Evolutionary conservation across 306 rosid genomes (phyloP), one percentile per base, ranked within the genome.

Genomic region (Cicer yamashitae): DNA sequence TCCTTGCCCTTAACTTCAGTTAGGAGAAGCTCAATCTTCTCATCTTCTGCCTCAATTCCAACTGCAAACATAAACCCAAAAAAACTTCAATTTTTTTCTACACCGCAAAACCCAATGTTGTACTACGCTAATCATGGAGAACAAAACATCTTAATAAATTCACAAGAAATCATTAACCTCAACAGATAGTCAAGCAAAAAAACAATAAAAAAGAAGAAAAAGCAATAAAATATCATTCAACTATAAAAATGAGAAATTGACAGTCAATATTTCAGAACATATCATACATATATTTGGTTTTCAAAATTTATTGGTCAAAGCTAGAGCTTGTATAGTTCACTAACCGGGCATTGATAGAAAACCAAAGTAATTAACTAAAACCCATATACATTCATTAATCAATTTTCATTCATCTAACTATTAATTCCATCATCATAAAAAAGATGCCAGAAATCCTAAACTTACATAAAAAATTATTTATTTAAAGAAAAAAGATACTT

Each of bases 41-140:
- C 79, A 1, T 85, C 85, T 18, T 87, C 93, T 12, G 77, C 81
- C 1, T 91, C 93, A 48, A 86, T 88, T 45, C 93, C 96, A 82
- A 91, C 93, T 91, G 82, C 4, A 57, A 39, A 10, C 70, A 79
- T 4, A 14, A 50, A 58, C 12, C 66, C 1, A 51, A 30, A 52
- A 52, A 17, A 6, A 6, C 6, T 17, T 11, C 71, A 67, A 2
- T 45, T 12, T 46, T 12, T 13, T 4, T n/a, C 7, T 13, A 12
- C 71, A 14, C 51, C 9, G 12, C 18, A 30, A 30, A 65, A 17
- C 15, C 50, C 51, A 80, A 62, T 7, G 13, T 7, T 43, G 17
- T 8, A 18, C 34, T 40, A 0, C 0, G 1, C 41, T 10, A 46
- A 15, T 50, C 17, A 25, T 6, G 9, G 6, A 51, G 22, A 10